Conservation (phyloP, 257 asterid species). For the Sherardia arvensis region DNA sequence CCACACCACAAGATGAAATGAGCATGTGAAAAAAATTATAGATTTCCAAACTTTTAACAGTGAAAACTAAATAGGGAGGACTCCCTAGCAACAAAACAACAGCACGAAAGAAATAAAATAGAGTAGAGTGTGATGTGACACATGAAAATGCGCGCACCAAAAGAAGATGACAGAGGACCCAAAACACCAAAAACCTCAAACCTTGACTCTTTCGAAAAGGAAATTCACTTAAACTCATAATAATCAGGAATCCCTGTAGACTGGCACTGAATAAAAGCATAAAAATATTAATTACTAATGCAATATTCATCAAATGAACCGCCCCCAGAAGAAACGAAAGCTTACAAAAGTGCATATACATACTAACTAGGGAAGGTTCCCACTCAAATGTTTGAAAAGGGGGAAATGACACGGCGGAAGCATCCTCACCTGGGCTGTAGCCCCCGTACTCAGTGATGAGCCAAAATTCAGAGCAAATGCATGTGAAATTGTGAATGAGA, state of each 20-base stretch:
- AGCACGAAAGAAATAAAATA: not conserved
- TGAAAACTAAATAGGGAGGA: not conserved
- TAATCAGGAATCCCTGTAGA: not conserved
- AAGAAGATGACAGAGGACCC: not conserved
- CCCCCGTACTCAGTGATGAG: not conserved
- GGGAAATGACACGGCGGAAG: not conserved
- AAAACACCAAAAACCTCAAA: not conserved
- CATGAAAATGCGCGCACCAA: not conserved
- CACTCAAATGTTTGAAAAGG: not conserved
- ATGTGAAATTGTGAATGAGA: too few species aligned
- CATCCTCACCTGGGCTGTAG: not conserved
- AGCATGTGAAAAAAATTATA: not conserved
- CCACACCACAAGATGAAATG: not conserved
- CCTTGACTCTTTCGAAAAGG: constrained; percentile 1
- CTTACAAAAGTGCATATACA: not conserved
- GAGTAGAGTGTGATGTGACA: not conserved
- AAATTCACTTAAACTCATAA: not conserved
- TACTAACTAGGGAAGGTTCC: not conserved
- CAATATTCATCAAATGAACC: not conserved
- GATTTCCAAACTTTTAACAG: not conserved
- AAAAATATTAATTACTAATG: not conserved
- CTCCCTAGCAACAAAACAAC: constrained; percentile 1
- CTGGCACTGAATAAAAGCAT: not conserved
- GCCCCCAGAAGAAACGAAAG: constrained; percentile 7
- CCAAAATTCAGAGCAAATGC: not conserved